Evolutionary conservation across 805 yeast species (phyloP).

Genomic region (Myxozyma neotropica): DNA sequence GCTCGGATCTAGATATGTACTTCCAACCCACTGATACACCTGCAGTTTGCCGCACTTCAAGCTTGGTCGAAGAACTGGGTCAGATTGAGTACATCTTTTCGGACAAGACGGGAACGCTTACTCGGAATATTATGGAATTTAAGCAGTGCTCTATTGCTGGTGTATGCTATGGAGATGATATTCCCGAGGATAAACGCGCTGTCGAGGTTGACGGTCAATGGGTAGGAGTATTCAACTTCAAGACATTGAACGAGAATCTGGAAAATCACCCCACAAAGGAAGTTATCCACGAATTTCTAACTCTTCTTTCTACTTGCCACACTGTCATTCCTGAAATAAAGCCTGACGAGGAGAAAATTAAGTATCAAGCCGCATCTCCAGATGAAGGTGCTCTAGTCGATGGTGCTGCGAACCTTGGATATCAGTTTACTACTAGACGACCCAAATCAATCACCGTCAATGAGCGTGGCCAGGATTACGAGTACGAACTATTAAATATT

Average conservation of each 20-base stretch:
- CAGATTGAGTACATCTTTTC: constrained; percentile 95
- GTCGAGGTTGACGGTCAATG: constrained; percentile 77
- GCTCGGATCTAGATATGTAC: constrained; percentile 93
- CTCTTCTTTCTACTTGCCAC: constrained; percentile 88
- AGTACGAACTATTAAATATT: constrained; percentile 79
- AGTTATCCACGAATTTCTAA: constrained; percentile 73
- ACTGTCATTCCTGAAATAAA: constrained; percentile 92
- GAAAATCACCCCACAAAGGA: constrained; percentile 29
- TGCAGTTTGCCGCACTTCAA: constrained; percentile 90
- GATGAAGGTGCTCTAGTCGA: constrained; percentile 98
- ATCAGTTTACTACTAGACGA: constrained; percentile 76
- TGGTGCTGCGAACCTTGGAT: constrained; percentile 91
- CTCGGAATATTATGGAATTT: constrained; percentile 96
- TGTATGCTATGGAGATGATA: constrained; percentile 77
- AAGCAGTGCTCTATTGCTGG: constrained; percentile 94
- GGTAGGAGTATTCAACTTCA: constrained; percentile 74
- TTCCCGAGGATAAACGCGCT: constrained; percentile 87
- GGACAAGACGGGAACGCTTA: constrained; percentile 96
- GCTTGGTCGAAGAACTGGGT: constrained; percentile 94
- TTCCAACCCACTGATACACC: constrained; percentile 88
- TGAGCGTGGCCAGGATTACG: constrained; percentile 53
- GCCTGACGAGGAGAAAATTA: constrained; percentile 52
- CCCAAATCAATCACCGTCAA: constrained; percentile 79
- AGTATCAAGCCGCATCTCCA: constrained; percentile 98
- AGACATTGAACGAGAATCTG: constrained; percentile 49